Evolutionary conservation across 2,329 filamentous ascomycete species (phyloP).

Genomic region (Aspergillus neoniger): DNA sequence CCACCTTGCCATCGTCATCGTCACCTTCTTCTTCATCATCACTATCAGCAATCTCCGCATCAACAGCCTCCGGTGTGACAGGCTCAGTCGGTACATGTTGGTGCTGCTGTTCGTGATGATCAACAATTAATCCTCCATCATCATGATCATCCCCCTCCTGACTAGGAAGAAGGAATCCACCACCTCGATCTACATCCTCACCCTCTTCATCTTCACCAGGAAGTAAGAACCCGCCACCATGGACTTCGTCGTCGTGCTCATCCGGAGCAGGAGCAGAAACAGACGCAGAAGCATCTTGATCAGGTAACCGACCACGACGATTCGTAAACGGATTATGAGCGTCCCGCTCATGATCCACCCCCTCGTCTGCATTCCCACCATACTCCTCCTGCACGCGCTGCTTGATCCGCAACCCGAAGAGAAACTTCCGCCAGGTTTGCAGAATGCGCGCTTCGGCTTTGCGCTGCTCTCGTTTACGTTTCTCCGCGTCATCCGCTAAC

Average conservation of each 20-base stretch:
- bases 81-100: background rate
- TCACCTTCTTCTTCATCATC: background rate
- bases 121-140: constrained; percentile 8
- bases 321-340: constrained; percentile 40
- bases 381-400: constrained; percentile 77
- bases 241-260: background rate
- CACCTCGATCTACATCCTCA: constrained; percentile 17
- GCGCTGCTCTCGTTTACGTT: constrained; percentile 74
- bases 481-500: constrained; percentile 73
- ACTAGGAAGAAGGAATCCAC: constrained; percentile 25
- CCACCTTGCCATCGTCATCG: constrained; percentile 11
- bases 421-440: constrained; percentile 79
- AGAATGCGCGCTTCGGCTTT: constrained; percentile 76
- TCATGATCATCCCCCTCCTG: constrained; percentile 11
- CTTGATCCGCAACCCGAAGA: constrained; percentile 81
- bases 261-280: background rate
- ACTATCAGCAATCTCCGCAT: background rate
- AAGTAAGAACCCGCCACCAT: constrained; percentile 36
- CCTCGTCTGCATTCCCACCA: constrained; percentile 53
- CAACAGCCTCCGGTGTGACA: background rate
- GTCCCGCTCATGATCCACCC: constrained; percentile 32
- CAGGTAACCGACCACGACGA: constrained; percentile 3
- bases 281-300: background rate
- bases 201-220: constrained; percentile 27
- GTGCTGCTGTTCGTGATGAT: background rate